These are phyloP conservation scores for Diplodia mutila DNA, from an alignment of 2,329 filamentous ascomycete species.

Conservation along the genomic window DNA sequence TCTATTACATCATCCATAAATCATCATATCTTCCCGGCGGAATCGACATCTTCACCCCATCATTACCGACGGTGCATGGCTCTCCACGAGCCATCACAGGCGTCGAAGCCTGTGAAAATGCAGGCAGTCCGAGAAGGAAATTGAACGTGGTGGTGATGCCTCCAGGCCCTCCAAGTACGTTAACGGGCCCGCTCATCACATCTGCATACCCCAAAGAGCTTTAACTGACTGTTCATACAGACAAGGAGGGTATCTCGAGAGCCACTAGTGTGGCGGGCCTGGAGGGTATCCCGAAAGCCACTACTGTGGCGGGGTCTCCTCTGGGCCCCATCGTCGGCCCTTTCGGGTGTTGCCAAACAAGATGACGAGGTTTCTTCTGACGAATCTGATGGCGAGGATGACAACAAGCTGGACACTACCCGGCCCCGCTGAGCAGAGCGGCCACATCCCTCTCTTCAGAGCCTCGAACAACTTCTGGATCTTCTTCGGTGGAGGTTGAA, in stretches of 20 bases:
- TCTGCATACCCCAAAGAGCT: not conserved
- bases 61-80: too few relatives aligned
- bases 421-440: too few relatives aligned
- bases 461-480: not conserved
- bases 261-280: not conserved
- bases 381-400: not conserved
- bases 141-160: too few relatives aligned
- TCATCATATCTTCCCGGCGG: not conserved
- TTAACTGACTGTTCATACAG: not conserved
- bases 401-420: not conserved
- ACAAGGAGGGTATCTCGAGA: not conserved
- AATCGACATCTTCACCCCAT: not conserved
- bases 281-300: not conserved
- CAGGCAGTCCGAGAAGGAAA: too few relatives aligned
- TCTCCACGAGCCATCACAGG: too few relatives aligned
- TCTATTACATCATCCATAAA: not conserved
- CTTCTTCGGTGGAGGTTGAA: not conserved
- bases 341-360: not conserved
- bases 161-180: too few relatives aligned
- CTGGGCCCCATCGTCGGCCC: not conserved
- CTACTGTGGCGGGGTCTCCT: not conserved
- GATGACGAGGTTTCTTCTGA: not conserved
- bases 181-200: too few relatives aligned
- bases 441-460: not conserved
- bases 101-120: too few relatives aligned